Evolutionary conservation across 257 asterid genomes (phyloP).

Genomic region (Galeopsis tetrahit): DNA sequence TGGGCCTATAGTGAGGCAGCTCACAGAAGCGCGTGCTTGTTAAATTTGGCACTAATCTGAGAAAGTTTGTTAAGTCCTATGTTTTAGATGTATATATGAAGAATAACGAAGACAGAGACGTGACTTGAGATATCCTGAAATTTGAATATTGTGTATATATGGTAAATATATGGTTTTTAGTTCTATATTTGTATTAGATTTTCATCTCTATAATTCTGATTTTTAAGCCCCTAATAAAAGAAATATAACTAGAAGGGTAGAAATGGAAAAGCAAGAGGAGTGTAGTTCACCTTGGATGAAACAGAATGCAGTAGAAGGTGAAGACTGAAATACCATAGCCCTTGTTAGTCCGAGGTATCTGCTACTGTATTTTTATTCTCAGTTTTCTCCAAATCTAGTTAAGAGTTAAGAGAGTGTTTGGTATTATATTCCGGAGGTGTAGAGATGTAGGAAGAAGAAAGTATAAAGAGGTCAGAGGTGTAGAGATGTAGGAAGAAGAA

Average conservation of each 20-base stretch:
- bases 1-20: conserved; percentile 63
- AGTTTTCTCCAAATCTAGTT: too few species aligned
- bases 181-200: conserved; percentile 17
- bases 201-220: not conserved
- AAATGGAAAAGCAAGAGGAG: not conserved
- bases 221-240: not conserved
- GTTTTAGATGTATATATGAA: conserved; percentile 28
- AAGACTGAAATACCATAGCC: too few species aligned
- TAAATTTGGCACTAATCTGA: conserved; percentile 27
- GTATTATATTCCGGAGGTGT: too few species aligned
- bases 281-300: not conserved
- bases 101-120: conserved; percentile 24
- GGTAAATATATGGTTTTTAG: conserved; percentile 21
- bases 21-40: conserved; percentile 68
- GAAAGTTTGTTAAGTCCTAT: conserved; percentile 9
- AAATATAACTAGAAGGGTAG: not conserved
- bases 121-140: conserved; percentile 7
- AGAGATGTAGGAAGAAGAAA: too few species aligned
- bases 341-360: not conserved
- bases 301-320: too few species aligned
- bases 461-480: too few species aligned
- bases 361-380: not conserved
- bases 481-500: too few species aligned
- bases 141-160: conserved; percentile 22
- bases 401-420: too few species aligned